Evolutionary conservation across 2,329 filamentous ascomycete genomes (phyloP).

Genomic region (Tolypocladium album): DNA sequence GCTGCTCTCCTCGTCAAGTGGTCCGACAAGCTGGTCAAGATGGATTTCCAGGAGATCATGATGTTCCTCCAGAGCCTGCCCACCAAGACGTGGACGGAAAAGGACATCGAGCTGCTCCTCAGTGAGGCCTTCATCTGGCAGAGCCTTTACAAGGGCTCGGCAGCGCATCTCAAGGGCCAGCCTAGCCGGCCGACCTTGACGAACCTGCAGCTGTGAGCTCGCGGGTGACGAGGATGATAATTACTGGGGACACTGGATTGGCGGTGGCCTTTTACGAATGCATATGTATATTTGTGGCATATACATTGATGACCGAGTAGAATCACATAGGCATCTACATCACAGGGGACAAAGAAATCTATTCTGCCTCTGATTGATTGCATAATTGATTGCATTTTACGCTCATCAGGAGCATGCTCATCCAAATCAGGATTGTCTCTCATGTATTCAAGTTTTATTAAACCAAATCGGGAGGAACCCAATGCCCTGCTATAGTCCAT

Average conservation of each 20-base stretch:
- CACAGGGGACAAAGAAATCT: not conserved
- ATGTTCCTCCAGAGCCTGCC: constrained; percentile 97
- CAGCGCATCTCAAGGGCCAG: constrained; percentile 67
- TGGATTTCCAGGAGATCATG: constrained; percentile 98
- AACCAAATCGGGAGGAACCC: not conserved
- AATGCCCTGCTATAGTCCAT: not conserved
- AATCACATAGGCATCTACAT: not conserved
- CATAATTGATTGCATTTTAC: too few species aligned
- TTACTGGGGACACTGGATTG: not conserved
- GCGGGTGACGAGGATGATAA: not conserved
- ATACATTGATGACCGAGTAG: not conserved
- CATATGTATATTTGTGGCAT: not conserved
- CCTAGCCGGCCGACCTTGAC: constrained; percentile 22
- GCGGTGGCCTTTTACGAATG: not conserved
- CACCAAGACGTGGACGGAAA: constrained; percentile 90
- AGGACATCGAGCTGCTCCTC: constrained; percentile 90
- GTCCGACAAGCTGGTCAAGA: constrained; percentile 87
- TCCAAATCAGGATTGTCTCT: not conserved
- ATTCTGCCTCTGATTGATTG: not conserved
- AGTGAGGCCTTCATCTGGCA: constrained; percentile 99
- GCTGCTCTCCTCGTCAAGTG: constrained; percentile 97
- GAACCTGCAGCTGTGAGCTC: constrained; percentile 23
- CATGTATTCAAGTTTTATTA: not conserved
- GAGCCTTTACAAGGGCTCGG: constrained; percentile 87
- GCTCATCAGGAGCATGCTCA: not conserved